These are phyloP conservation scores for Dryas alaskensis DNA, from an alignment of 306 rosid species.

Conservation along the genomic window DNA sequence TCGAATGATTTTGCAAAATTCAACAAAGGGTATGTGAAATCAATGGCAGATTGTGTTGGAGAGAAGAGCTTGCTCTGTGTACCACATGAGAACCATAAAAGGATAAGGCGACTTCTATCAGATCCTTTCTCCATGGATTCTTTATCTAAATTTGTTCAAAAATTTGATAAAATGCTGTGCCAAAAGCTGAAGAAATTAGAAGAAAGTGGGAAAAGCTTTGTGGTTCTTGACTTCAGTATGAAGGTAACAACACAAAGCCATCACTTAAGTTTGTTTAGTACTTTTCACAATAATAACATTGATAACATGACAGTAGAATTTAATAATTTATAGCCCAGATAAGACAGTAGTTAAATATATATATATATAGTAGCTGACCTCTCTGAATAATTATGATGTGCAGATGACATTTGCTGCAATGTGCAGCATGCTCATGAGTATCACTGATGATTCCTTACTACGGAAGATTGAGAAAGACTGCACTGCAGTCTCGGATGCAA, in stretches of 20 bases:
- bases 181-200: slow-evolving; percentile 47
- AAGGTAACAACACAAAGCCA: slow-evolving; percentile 33
- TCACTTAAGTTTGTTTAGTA: neutral
- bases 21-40: slow-evolving; percentile 66
- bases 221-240: slow-evolving; percentile 53
- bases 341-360: too few relatives aligned
- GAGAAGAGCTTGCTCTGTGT: slow-evolving; percentile 56
- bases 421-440: slow-evolving; percentile 67
- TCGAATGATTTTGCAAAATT: slow-evolving; percentile 58
- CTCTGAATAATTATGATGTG: slow-evolving; percentile 18
- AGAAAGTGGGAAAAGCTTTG: slow-evolving; percentile 48
- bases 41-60: slow-evolving; percentile 75
- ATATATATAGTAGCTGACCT: slow-evolving; percentile 11
- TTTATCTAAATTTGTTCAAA: slow-evolving; percentile 45
- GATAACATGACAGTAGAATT: too few relatives aligned
- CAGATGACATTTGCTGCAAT: slow-evolving; percentile 68
- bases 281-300: neutral
- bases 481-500: slow-evolving; percentile 46
- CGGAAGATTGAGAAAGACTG: slow-evolving; percentile 54
- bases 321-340: too few relatives aligned
- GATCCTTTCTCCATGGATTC: slow-evolving; percentile 68
- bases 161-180: slow-evolving; percentile 53
- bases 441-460: slow-evolving; percentile 49
- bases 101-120: slow-evolving; percentile 68
- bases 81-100: slow-evolving; percentile 51